Percentiles rank a stretch among this genome's conserved stretches.
phyloP scores from a whole-genome alignment of 306 rosid species.

The Aeschynomene evenia region DNA sequence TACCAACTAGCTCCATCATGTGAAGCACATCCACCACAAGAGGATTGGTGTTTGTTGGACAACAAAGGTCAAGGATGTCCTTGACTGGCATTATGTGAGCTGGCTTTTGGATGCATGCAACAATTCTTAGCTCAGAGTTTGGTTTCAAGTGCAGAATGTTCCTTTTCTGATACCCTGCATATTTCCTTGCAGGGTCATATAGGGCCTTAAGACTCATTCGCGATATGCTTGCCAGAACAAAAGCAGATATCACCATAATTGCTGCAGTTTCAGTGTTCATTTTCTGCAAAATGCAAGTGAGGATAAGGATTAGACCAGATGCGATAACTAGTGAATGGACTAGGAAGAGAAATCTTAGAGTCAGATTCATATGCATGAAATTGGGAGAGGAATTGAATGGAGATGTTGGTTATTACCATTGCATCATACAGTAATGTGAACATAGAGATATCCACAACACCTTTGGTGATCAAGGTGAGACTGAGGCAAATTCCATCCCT shows the following conservation, averaged over 20 bases:
- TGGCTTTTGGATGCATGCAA: constrained; percentile 40
- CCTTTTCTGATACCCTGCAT: constrained; percentile 35
- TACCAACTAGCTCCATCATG: constrained; percentile 40
- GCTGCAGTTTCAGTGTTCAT: not conserved
- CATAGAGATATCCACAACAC: constrained; percentile 39
- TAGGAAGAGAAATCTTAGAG: too few relatives aligned
- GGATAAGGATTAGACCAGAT: not conserved
- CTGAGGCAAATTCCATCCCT: constrained; percentile 40
- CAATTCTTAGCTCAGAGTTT: constrained; percentile 32
- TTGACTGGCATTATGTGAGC: constrained; percentile 20
- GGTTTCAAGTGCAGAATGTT: constrained; percentile 33
- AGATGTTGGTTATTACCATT: constrained; percentile 21
- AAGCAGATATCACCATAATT: not conserved
- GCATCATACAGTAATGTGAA: constrained; percentile 1
- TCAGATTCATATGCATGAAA: not conserved
- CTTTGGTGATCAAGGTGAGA: constrained; percentile 56
- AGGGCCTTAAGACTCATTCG: constrained; percentile 32
- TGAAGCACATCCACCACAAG: constrained; percentile 33
- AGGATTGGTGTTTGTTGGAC: constrained; percentile 30
- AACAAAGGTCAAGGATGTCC: constrained; percentile 26
- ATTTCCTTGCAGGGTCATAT: constrained; percentile 48
- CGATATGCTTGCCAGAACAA: constrained; percentile 27
- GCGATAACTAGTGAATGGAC: too few relatives aligned
- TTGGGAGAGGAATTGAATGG: not conserved
- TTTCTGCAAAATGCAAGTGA: constrained; percentile 16